Percentiles rank a stretch among this genome's conserved stretches.
Conservation (phyloP, 179 eudicot species). For the Vitellaria paradoxa region DNA sequence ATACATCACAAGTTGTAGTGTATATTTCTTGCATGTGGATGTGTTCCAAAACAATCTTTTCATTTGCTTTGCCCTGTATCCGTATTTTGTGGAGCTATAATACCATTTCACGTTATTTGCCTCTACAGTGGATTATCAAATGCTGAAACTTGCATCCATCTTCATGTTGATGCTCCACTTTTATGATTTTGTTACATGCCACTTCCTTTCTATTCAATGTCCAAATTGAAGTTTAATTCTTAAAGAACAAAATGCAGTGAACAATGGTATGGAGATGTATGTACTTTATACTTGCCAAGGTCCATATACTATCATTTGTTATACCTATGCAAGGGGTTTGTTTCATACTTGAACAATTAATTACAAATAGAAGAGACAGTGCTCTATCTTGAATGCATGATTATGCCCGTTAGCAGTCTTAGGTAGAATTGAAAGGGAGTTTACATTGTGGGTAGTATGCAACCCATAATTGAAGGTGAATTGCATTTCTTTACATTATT, state of each 20-base stretch:
- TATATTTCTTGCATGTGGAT: neutral
- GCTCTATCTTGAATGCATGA: neutral
- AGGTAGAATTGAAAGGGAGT: neutral
- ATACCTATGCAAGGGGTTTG: neutral
- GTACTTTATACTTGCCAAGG: neutral
- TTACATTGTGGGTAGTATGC: neutral
- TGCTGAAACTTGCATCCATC: neutral
- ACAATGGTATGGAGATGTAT: neutral
- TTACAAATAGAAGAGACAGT: neutral
- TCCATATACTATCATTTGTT: too few species aligned
- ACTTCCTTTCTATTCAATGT: neutral
- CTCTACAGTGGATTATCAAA: neutral
- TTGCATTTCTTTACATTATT: neutral
- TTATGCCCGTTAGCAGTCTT: neutral
- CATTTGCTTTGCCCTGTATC: too few species aligned
- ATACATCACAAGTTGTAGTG: neutral
- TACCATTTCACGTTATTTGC: neutral
- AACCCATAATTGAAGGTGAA: neutral
- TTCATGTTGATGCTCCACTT: neutral
- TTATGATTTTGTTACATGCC: neutral
- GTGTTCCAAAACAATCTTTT: neutral
- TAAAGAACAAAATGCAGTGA: neutral
- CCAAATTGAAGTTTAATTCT: neutral
- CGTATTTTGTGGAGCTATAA: neutral
- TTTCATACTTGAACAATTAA: neutral